These are phyloP conservation scores for Cyclanthera cordifolia DNA, from an alignment of 306 rosid species.

Conservation along the genomic window DNA sequence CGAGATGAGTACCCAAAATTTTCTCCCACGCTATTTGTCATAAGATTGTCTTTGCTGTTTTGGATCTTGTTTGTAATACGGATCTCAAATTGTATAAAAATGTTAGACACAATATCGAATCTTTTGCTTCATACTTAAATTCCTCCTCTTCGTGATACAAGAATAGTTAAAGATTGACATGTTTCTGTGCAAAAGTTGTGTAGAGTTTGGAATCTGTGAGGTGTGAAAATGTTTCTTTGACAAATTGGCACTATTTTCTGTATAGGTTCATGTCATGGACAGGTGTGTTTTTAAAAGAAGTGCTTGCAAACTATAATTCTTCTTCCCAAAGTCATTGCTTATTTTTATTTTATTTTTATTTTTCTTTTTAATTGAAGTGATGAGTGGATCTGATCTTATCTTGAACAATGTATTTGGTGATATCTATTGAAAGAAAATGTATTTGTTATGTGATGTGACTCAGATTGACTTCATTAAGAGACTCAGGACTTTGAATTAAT, in stretches of 20 bases:
- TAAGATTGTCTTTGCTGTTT: not conserved
- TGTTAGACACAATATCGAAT: not conserved
- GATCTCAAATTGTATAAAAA: not conserved
- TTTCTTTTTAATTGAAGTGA: not conserved
- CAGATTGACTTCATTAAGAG: slow-evolving; percentile 5
- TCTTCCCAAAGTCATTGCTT: not conserved
- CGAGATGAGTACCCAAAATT: slow-evolving; percentile 3
- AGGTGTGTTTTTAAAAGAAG: not conserved
- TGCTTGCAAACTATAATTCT: not conserved
- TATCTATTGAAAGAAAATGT: not conserved
- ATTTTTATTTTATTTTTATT: not conserved
- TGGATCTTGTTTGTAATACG: slow-evolving; percentile 5
- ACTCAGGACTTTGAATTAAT: not conserved
- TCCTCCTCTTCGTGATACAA: not conserved
- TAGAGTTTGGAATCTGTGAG: not conserved
- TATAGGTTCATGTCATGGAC: not conserved
- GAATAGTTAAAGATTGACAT: not conserved
- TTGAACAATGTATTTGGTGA: not conserved
- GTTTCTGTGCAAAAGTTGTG: not conserved
- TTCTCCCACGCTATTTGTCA: slow-evolving; percentile 1
- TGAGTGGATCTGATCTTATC: not conserved
- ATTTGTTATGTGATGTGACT: slow-evolving; percentile 2
- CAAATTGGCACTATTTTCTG: not conserved
- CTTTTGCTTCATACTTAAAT: not conserved
- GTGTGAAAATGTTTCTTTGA: not conserved